These are phyloP conservation scores for Morella rubra DNA, from an alignment of 306 rosid species.

Conservation along the genomic window DNA sequence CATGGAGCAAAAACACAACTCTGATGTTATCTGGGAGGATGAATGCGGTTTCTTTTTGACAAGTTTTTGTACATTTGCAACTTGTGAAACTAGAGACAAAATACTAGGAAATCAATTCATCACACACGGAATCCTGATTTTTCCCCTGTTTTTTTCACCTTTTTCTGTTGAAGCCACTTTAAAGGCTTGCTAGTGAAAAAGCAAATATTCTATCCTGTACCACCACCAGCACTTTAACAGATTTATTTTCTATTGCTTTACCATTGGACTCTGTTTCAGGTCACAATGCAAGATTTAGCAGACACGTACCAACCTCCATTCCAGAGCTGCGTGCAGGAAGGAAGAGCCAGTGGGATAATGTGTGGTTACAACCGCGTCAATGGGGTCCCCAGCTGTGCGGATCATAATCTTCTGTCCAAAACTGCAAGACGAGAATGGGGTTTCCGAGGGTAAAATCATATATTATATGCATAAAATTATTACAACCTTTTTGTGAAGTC, in stretches of 20 bases:
- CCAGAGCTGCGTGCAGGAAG: constrained; percentile 65
- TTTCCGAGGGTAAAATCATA: constrained; percentile 59
- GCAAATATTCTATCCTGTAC: not conserved
- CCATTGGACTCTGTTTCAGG: constrained; percentile 44
- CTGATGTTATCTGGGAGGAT: too few species aligned
- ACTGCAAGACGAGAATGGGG: constrained; percentile 66
- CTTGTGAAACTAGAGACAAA: too few species aligned
- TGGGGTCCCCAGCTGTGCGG: constrained; percentile 89
- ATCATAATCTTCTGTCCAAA: constrained; percentile 56
- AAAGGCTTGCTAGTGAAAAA: too few species aligned
- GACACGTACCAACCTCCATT: constrained; percentile 95
- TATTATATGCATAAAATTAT: not conserved
- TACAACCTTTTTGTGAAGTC: not conserved
- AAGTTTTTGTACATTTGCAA: too few species aligned
- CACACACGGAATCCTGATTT: too few species aligned
- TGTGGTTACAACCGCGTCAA: constrained; percentile 87
- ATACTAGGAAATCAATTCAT: too few species aligned
- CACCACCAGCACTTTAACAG: not conserved
- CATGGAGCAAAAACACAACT: too few species aligned
- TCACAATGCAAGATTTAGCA: constrained; percentile 70
- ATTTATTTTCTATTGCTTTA: too few species aligned
- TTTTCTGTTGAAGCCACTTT: too few species aligned
- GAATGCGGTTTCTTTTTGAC: too few species aligned
- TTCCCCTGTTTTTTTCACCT: too few species aligned
- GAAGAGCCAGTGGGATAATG: constrained; percentile 85